Base-by-base conservation (phyloP, 441 rosid genomes). In the Lepidium campestre region DNA sequence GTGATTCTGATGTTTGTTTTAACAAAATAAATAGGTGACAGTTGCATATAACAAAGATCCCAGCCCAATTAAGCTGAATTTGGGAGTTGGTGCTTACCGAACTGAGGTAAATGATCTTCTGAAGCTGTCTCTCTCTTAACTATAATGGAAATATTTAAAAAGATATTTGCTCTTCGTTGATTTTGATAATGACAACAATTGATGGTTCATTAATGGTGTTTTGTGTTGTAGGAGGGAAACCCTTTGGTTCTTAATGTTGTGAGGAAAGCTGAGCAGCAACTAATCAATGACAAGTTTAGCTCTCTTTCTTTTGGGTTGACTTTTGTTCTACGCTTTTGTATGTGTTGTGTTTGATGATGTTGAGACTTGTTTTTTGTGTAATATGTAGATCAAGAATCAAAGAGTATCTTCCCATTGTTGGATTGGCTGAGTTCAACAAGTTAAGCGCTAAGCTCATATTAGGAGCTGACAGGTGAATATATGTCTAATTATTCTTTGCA, bases 11-110 rank as follows among this genome's bases (percentile, higher is more conserved):
- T 37, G 4, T 31, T 53, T 42, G 34, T 47, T 5, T 4, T 18
- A 49, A 18, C 18, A 3, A 20, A 17, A 18, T 1, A 1, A 46
- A 68, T 42, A 90, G 91, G 95, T 90, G 75, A 90, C 93, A 9
- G 88, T 91, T 45, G 96, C 98, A 0, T 95, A 83, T 62, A 94
- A 94, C 85, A 91, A 94, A 71, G 98, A 95, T 36, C 90, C 87
- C 2, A 90, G 97, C 73, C 98, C 92, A 9, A 65, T 83, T 15
- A 95, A 95, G 88, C 79, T 95, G 53, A 95, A 91, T 82, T 74
- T 95, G 76, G 99, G 99, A 32, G 99, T 90, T 44, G 99, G 98
- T 29, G 97, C 98, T 79, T 94, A 94, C 78, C 81, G 97, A 65
- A 94, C 97, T 3, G 97, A 94, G 90, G 98, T 88, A 52, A 29